Evolutionary conservation across 192 early-diverging fungal species (phyloP).

Genomic region (Phycomyces nitens): DNA sequence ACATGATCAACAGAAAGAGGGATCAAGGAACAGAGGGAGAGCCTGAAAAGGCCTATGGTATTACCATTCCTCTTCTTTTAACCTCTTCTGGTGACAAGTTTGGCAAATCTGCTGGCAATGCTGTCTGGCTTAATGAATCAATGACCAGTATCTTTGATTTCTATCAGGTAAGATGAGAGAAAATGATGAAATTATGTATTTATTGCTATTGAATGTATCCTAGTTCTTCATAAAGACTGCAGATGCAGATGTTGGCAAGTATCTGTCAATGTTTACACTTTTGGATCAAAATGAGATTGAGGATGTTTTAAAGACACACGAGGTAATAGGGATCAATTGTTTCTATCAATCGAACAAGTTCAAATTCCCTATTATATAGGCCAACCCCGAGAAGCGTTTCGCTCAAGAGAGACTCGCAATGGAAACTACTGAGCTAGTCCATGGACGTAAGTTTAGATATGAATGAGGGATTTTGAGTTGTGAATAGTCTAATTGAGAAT

Average conservation of each 20-base stretch:
- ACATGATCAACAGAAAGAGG: constrained; percentile 63
- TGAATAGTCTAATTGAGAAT: not conserved
- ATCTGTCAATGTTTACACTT: constrained; percentile 82
- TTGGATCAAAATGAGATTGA: constrained; percentile 59
- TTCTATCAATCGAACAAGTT: too few relatives aligned
- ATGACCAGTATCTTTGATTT: constrained; percentile 84
- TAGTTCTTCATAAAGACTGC: constrained; percentile 84
- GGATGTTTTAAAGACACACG: constrained; percentile 58
- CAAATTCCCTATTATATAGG: too few relatives aligned
- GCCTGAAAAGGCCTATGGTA: constrained; percentile 59
- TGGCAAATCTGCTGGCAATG: constrained; percentile 96
- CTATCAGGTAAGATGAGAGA: constrained; percentile 69
- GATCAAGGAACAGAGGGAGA: constrained; percentile 1
- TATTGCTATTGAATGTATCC: not conserved
- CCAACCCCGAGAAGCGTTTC: constrained; percentile 58
- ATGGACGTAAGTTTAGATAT: constrained; percentile 55
- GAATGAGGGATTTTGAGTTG: not conserved
- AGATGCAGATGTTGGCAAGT: constrained; percentile 74
- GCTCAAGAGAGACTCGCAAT: constrained; percentile 77
- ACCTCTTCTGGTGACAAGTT: constrained; percentile 92
- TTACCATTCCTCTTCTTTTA: constrained; percentile 85
- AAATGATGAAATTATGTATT: not conserved
- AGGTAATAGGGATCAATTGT: constrained; percentile 39
- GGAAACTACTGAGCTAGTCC: constrained; percentile 88
- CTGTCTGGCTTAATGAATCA: constrained; percentile 84